phyloP scores from a whole-genome alignment of 2,329 filamentous ascomycete genomes.

The Juglanconis juglandina region DNA sequence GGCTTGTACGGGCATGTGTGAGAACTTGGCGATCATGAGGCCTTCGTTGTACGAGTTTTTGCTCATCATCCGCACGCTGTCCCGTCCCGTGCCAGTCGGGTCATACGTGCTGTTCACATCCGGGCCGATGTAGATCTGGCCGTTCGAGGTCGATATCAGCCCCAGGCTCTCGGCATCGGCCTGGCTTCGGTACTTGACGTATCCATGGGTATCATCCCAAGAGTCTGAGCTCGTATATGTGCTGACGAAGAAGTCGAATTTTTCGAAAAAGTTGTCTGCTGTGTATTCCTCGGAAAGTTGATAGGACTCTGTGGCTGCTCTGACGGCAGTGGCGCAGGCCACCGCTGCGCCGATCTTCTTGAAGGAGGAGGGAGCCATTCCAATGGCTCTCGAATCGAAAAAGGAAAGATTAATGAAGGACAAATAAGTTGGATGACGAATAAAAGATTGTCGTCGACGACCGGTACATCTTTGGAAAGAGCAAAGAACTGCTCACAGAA shows the following conservation, averaged over 20 bases:
- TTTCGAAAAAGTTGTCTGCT: constrained; percentile 43
- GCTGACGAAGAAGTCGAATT: constrained; percentile 38
- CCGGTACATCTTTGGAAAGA: constrained; percentile 9
- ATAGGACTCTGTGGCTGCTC: constrained; percentile 11
- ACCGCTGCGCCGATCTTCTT: constrained; percentile 14
- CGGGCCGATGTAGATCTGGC: constrained; percentile 4
- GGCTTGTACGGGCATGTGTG: constrained; percentile 10
- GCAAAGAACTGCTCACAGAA: neutral
- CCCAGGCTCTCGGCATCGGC: constrained; percentile 32
- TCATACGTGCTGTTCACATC: constrained; percentile 6
- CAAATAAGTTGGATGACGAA: constrained; percentile 5
- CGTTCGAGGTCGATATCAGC: constrained; percentile 30
- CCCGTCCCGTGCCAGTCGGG: neutral
- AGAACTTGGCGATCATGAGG: constrained; percentile 11
- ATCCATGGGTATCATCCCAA: constrained; percentile 61
- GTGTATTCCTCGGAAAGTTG: constrained; percentile 9
- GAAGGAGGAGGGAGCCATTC: constrained; percentile 13
- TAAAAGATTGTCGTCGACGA: constrained; percentile 13
- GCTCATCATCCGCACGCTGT: constrained; percentile 11
- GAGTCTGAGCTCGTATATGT: constrained; percentile 18
- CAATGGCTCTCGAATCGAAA: neutral
- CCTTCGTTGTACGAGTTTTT: constrained; percentile 10
- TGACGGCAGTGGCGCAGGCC: constrained; percentile 10
- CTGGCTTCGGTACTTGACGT: constrained; percentile 51
- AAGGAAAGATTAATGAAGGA: neutral